Evolutionary conservation across 257 asterid genomes (phyloP).

Genomic region (Ajuga chamaepitys): DNA sequence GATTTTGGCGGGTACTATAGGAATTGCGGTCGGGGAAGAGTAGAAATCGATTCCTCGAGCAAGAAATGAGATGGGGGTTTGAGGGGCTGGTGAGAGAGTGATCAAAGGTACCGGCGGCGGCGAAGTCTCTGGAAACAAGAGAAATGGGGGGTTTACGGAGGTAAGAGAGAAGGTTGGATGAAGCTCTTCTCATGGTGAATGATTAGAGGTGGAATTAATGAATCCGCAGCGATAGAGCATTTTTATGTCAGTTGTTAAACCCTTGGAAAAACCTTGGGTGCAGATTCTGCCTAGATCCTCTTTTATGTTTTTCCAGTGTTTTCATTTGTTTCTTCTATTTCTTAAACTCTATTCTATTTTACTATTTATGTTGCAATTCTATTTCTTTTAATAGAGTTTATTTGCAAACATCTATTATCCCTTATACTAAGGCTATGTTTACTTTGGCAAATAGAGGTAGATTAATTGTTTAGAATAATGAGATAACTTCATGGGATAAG

Average conservation of each 20-base stretch:
- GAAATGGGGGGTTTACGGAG: conserved; percentile 31
- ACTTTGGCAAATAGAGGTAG: too few species aligned
- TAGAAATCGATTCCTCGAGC: conserved; percentile 27
- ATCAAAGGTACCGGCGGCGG: conserved; percentile 13
- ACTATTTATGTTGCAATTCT: too few species aligned
- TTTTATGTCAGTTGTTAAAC: conserved; percentile 13
- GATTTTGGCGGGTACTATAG: conserved; percentile 22
- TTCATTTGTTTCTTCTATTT: too few species aligned
- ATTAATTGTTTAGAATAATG: too few species aligned
- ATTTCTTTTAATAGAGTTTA: too few species aligned
- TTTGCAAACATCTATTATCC: too few species aligned
- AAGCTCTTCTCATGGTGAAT: conserved; percentile 60
- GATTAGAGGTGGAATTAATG: neutral
- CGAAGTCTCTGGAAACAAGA: conserved; percentile 22
- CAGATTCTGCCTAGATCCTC: too few species aligned
- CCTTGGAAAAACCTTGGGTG: conserved; percentile 19
- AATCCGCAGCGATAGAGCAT: neutral
- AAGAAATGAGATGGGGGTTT: conserved; percentile 27
- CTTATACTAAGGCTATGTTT: too few species aligned
- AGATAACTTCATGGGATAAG: too few species aligned
- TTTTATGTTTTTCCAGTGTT: neutral
- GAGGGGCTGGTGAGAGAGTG: conserved; percentile 19
- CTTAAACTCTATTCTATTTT: too few species aligned
- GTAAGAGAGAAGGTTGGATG: conserved; percentile 33
- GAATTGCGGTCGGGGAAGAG: conserved; percentile 22